These are phyloP conservation scores for Typha latifolia DNA, from an alignment of 176 grass and related monocot species.

Conservation along the genomic window DNA sequence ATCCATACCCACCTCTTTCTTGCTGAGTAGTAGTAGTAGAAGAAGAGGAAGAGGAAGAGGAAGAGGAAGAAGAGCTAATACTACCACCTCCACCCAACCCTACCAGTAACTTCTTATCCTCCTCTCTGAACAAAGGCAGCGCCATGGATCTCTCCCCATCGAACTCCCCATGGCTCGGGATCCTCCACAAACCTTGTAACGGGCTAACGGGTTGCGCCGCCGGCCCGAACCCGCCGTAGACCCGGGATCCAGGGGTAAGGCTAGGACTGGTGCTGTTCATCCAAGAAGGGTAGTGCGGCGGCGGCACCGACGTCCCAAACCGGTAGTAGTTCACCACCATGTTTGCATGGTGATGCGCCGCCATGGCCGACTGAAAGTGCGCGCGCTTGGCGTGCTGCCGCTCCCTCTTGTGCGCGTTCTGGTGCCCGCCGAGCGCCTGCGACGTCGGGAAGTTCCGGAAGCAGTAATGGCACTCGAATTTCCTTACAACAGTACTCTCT, in stretches of 20 bases:
- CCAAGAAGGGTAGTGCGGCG: conserved; percentile 73
- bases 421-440: conserved; percentile 44
- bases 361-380: conserved; percentile 64
- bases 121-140: conserved; percentile 15
- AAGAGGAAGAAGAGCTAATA: conserved; percentile 28
- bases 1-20: conserved; percentile 14
- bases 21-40: conserved; percentile 13
- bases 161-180: conserved; percentile 7
- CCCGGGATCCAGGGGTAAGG: conserved; percentile 14
- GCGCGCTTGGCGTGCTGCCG: conserved; percentile 62
- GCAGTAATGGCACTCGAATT: conserved; percentile 94
- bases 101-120: conserved; percentile 25
- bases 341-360: conserved; percentile 28
- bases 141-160: conserved; percentile 7
- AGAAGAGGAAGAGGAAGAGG: conserved; percentile 28
- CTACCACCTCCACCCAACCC: conserved; percentile 9
- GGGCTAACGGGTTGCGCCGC: conserved; percentile 54
- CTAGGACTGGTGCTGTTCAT: conserved; percentile 4
- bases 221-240: conserved; percentile 42
- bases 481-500: conserved; percentile 3
- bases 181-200: conserved; percentile 26
- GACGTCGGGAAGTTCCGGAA: conserved; percentile 79
- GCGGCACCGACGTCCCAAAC: conserved; percentile 32
- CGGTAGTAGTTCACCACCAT: neutral
- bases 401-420: conserved; percentile 50